Percentiles rank a stretch among this genome's conserved stretches.
phyloP scores from a whole-genome alignment of 2,329 filamentous ascomycete genomes.

The Hypoxylon sp. region DNA sequence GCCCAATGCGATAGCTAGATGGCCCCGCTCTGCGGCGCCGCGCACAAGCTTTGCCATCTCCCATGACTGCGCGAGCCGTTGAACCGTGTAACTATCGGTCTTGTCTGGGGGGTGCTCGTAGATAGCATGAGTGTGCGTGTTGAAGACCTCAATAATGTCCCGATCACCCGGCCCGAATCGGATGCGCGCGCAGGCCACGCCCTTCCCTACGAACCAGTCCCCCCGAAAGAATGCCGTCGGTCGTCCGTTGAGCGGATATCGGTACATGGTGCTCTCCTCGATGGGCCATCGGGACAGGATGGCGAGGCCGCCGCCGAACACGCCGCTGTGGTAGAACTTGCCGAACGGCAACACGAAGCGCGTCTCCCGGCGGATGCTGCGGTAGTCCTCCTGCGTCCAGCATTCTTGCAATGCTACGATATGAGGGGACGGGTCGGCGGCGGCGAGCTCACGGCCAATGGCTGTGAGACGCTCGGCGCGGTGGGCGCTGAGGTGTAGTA shows the following conservation, averaged over 20 bases:
- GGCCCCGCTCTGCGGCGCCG: conserved; percentile 81
- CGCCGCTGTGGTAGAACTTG: conserved; percentile 92
- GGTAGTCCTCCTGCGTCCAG: conserved; percentile 89
- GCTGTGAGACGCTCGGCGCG: conserved; percentile 82
- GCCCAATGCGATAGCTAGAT: conserved; percentile 86
- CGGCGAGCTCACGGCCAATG: conserved; percentile 84
- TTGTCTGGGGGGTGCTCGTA: conserved; percentile 77
- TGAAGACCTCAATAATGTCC: conserved; percentile 88
- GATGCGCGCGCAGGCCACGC: conserved; percentile 86
- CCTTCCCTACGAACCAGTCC: conserved; percentile 97
- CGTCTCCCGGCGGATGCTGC: conserved; percentile 79
- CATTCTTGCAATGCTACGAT: conserved; percentile 97
- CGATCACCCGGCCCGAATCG: conserved; percentile 72
- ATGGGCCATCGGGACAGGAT: conserved; percentile 95
- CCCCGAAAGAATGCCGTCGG: conserved; percentile 94
- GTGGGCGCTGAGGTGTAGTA: conserved; percentile 85
- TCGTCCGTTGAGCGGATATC: conserved; percentile 91
- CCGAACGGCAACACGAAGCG: conserved; percentile 83
- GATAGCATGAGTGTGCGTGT: conserved; percentile 90
- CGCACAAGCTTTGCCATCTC: conserved; percentile 91
- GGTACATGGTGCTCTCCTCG: conserved; percentile 85
- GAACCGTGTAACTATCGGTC: conserved; percentile 87
- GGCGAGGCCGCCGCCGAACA: conserved; percentile 89
- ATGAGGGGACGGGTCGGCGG: conserved; percentile 75
- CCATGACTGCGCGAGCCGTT: conserved; percentile 94